These are phyloP conservation scores for Russula foetens DNA, from an alignment of 768 basidiomycete genomes.

Conservation along the genomic window DNA sequence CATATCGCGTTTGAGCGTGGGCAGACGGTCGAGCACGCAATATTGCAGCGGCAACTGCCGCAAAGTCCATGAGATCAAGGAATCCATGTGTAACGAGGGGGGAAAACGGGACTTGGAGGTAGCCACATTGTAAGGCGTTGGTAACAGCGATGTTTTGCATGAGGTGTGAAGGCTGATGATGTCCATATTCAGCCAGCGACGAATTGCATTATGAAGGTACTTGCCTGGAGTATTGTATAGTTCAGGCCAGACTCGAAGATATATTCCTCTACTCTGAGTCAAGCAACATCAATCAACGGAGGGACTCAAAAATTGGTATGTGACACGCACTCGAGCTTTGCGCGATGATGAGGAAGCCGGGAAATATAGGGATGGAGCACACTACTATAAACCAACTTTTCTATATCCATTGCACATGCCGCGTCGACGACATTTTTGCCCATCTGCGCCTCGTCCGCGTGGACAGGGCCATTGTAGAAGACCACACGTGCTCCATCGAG, in stretches of 20 bases:
- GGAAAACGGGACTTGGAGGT: slow-evolving; percentile 22
- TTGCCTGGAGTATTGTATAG: slow-evolving; percentile 31
- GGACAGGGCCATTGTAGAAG: slow-evolving; percentile 17
- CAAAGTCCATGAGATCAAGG: slow-evolving; percentile 29
- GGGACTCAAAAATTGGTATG: neutral
- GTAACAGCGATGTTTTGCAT: slow-evolving; percentile 29
- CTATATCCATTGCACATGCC: slow-evolving; percentile 16
- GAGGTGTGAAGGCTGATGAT: slow-evolving; percentile 26
- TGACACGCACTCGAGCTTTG: slow-evolving; percentile 15
- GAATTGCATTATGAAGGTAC: neutral
- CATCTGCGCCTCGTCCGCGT: slow-evolving; percentile 11
- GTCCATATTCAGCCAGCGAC: neutral
- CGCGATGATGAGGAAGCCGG: slow-evolving; percentile 15
- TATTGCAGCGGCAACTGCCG: slow-evolving; percentile 24
- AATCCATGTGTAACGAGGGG: slow-evolving; percentile 28
- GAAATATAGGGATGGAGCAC: slow-evolving; percentile 19
- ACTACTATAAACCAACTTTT: slow-evolving; percentile 17
- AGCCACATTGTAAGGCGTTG: slow-evolving; percentile 4
- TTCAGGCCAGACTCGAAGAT: slow-evolving; percentile 30
- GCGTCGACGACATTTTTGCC: slow-evolving; percentile 19
- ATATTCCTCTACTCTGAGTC: slow-evolving; percentile 29
- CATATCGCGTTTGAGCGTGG: slow-evolving; percentile 30
- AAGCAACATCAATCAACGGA: neutral
- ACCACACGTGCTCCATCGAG: slow-evolving; percentile 3
- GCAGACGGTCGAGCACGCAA: slow-evolving; percentile 23